Evolutionary conservation across 352 stramenopile genomes (phyloP).

Genomic region (Pythium phragmiticola): DNA sequence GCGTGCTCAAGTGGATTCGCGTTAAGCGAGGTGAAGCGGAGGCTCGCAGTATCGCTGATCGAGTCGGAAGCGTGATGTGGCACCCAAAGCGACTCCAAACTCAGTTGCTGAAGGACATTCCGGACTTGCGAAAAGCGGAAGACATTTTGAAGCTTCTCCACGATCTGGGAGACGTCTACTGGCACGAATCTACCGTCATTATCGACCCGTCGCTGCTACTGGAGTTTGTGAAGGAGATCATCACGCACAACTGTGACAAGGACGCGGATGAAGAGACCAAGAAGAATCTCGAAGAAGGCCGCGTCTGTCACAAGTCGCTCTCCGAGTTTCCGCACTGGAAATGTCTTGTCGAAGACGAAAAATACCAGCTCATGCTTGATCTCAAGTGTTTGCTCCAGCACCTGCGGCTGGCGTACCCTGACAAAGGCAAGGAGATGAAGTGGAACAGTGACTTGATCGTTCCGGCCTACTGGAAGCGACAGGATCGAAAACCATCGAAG

Average conservation of each 20-base stretch:
- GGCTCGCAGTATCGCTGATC: constrained; percentile 5
- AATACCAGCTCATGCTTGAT: background rate
- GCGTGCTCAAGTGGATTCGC: constrained; percentile 15
- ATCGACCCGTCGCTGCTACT: constrained; percentile 17
- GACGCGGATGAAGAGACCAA: constrained; percentile 7
- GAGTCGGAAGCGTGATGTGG: background rate
- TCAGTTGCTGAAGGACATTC: background rate
- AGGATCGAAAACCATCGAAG: constrained; percentile 5
- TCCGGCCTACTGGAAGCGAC: constrained; percentile 2
- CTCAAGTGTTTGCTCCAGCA: constrained; percentile 1
- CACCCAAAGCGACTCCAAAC: background rate
- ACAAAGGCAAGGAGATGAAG: background rate
- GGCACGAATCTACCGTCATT: constrained; percentile 11
- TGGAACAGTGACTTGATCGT: constrained; percentile 6
- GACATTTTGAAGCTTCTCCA: constrained; percentile 17
- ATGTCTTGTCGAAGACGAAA: constrained; percentile 2
- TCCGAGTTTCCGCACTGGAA: constrained; percentile 13
- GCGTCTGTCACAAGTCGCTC: constrained; percentile 3
- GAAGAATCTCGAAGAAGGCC: background rate
- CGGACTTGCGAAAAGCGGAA: background rate
- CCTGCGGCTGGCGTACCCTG: background rate
- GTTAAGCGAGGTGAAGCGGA: background rate
- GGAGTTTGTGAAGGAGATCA: constrained; percentile 16
- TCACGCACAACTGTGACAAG: constrained; percentile 11
- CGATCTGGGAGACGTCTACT: constrained; percentile 21